Conservation (phyloP, 768 basidiomycete species). For the Podaxis carcinomalis region DNA sequence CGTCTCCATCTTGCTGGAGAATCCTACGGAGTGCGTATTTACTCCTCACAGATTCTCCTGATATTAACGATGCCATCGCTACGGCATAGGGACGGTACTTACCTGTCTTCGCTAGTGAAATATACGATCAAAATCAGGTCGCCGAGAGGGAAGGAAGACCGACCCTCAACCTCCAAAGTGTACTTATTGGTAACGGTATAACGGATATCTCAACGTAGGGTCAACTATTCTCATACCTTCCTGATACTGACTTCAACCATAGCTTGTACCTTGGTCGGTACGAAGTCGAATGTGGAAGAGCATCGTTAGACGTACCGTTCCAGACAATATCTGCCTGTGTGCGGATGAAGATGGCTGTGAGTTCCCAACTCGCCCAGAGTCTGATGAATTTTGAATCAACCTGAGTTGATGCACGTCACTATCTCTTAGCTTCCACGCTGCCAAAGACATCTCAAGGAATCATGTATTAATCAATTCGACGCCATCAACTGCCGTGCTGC, state of each 20-base stretch:
- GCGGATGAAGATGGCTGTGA: slow-evolving; percentile 58
- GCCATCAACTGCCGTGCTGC: slow-evolving; percentile 65
- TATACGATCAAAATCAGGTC: slow-evolving; percentile 66
- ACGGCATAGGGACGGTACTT: slow-evolving; percentile 60
- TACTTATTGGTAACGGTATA: slow-evolving; percentile 61
- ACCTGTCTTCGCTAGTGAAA: slow-evolving; percentile 70
- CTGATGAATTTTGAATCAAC: neutral
- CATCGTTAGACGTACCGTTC: slow-evolving; percentile 51
- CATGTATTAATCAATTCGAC: slow-evolving; percentile 67
- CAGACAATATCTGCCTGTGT: slow-evolving; percentile 50
- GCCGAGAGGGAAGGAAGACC: slow-evolving; percentile 48
- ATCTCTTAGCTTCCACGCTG: slow-evolving; percentile 60
- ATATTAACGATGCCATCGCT: neutral
- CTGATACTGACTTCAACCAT: neutral
- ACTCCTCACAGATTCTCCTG: slow-evolving; percentile 12
- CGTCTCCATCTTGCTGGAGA: slow-evolving; percentile 74
- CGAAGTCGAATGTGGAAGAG: slow-evolving; percentile 58
- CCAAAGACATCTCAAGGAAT: slow-evolving; percentile 46
- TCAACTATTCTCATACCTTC: neutral
- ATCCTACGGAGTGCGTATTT: slow-evolving; percentile 48
- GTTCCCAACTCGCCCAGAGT: slow-evolving; percentile 18
- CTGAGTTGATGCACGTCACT: neutral
- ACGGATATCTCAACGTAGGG: slow-evolving; percentile 42
- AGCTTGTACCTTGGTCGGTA: slow-evolving; percentile 45
- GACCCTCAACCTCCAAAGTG: slow-evolving; percentile 59